Percentiles rank a stretch among this genome's conserved stretches.
These are phyloP conservation scores for Fusarium buharicum DNA, from an alignment of 2,329 filamentous ascomycete species.

Conservation along the genomic window DNA sequence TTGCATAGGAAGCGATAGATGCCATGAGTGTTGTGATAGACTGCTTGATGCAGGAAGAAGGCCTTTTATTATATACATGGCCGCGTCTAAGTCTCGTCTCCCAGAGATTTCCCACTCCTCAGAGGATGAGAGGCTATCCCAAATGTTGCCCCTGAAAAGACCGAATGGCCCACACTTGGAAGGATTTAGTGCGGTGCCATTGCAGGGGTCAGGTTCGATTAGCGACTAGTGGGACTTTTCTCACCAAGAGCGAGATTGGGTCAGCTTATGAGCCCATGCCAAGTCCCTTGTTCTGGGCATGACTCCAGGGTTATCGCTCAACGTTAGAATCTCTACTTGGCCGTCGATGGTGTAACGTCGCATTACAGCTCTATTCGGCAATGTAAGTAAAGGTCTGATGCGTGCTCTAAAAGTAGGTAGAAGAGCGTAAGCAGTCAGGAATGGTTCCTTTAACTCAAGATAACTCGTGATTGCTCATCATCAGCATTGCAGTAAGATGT, in stretches of 20 bases:
- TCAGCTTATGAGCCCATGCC: too few relatives aligned
- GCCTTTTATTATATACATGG: not conserved
- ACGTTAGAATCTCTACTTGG: too few relatives aligned
- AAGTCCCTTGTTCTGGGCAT: too few relatives aligned
- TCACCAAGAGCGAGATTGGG: not conserved
- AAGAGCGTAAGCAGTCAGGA: too few relatives aligned
- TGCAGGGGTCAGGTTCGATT: not conserved
- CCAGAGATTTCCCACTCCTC: not conserved
- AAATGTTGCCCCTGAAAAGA: not conserved
- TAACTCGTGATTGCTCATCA: too few relatives aligned
- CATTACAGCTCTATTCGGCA: too few relatives aligned
- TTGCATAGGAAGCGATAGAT: rapidly evolving
- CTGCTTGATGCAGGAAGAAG: rapidly evolving
- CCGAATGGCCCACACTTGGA: slow-evolving; percentile 2
- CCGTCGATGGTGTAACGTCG: too few relatives aligned
- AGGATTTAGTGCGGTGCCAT: not conserved
- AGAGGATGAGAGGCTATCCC: not conserved
- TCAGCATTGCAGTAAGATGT: not conserved
- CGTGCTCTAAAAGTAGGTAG: too few relatives aligned
- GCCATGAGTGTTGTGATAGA: rapidly evolving
- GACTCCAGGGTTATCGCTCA: too few relatives aligned
- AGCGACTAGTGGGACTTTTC: not conserved
- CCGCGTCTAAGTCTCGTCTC: not conserved
- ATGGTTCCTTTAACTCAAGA: too few relatives aligned
- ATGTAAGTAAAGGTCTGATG: too few relatives aligned